Base-by-base conservation (phyloP, 805 yeast species). In the Saturnispora diversa region DNA sequence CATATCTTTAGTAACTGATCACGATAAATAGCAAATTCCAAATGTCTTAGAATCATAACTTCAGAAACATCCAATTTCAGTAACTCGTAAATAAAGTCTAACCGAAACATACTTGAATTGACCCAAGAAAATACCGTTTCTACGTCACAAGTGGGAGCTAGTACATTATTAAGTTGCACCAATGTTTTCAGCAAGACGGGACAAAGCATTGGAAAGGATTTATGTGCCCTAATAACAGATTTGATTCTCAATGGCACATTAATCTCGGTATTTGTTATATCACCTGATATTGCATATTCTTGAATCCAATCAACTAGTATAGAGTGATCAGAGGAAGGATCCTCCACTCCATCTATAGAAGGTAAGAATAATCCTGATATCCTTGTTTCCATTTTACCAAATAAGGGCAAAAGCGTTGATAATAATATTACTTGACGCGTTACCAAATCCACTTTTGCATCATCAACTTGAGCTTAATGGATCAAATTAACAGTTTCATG, bases 191-290 rank as follows among this genome's bases (percentile, higher is more conserved):
- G 23, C 39, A 42, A 25, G 46, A 48, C 23, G 45, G 50, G 20
- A 31, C 28, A 6, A 50, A 26, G 16, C 44, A 45, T 15, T 35
- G 40, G 26, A 38, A 46, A 2, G 40, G 43, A 17, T 20, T 40
- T 17, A 51, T 49, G 51, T 49, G 50, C 12, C 43, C 42, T 26
- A 49, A 47, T 10, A 51, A 34, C 7, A 13, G 11, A 9, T 43
- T 41, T 16, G 51, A 45, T 20, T 29, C 43, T 19, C 23, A 35
- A 16, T 13, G 40, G 40, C 13, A 37, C 21, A 19, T 31, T 25
- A 9, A 19, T 9, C 12, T 22, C 37, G n/a, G 7, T 21, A 8
- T 10, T 13, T 16, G 12, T 22, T 10, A 28, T 8, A 15, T 15
- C 32, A 11, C 21, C 15, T 7, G 5, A 12, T 11, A 19, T 9